phyloP scores from a whole-genome alignment of 176 grass and related monocot genomes.

The Rhynchospora pubera region DNA sequence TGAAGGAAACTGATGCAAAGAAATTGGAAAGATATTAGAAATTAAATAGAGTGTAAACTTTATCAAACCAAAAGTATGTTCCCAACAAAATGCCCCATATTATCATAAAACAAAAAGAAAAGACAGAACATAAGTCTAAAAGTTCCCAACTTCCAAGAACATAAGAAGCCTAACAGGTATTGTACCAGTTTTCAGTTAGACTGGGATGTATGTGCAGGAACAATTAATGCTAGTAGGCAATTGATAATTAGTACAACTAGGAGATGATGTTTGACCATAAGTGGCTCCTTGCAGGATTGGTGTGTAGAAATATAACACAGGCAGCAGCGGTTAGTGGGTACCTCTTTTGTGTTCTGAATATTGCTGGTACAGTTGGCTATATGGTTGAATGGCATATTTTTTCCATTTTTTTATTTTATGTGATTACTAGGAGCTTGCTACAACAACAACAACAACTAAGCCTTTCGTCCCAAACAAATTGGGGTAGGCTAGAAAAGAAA shows the following conservation, averaged over 20 bases:
- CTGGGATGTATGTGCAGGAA: background rate
- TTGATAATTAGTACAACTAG: background rate
- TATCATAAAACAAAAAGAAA: constrained; percentile 9
- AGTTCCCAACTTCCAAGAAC: background rate
- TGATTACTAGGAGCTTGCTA: no score
- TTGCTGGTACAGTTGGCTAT: no score
- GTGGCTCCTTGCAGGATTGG: no score
- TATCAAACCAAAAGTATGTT: background rate
- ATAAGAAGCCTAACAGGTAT: background rate
- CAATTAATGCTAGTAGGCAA: background rate
- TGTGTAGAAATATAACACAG: no score
- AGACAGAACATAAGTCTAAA: background rate
- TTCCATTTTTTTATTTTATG: no score
- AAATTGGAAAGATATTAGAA: constrained; percentile 21
- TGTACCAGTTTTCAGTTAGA: background rate
- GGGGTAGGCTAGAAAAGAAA: no score
- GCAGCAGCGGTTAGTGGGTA: no score
- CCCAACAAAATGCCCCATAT: constrained; percentile 1
- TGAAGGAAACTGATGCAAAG: constrained; percentile 35
- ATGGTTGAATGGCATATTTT: no score
- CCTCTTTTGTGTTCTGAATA: no score
- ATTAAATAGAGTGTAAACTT: constrained; percentile 15
- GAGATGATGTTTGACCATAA: background rate
- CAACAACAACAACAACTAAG: no score
- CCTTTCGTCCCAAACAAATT: no score